Evolutionary conservation across 345 rosid genomes (phyloP), one percentile per base, ranked within the genome.

Genomic region (Litchi chinensis): DNA sequence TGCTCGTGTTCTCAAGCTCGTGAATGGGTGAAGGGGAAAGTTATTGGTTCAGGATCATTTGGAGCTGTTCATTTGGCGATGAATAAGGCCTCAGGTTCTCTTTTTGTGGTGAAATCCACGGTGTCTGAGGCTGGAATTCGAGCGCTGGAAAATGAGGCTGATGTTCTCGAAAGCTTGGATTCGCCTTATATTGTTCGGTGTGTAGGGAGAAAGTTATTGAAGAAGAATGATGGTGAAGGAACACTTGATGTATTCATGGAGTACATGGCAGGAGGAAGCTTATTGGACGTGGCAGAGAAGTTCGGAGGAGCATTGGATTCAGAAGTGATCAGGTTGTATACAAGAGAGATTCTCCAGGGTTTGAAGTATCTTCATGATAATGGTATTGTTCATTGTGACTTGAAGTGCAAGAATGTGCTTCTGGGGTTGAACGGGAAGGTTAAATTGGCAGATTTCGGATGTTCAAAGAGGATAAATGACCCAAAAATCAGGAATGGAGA

Each of bases 371-470:
- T 88, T 11, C 91, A 78, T 41, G 71, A 65, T 56, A 75, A 88
- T 1, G 81, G 83, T 48, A 80, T 88, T 10, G 86, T 75, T 39
- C 88, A 85, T 48, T 76, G 88, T 71, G 88, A 88, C 68, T 52
- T 86, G 59, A 85, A 88, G 67, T 79, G 87, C 79, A 84, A 81
- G 62, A 84, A 84, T 28, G 77, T 84, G 72, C 85, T 84, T 0
- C 22, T 88, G 39, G 82, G 76, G 4, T 76, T 77, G 1, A 65
- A 68, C 0, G 89, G 86, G 8, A 77, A 71, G 6, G 52, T 86
- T 10, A 83, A 88, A 66, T 78, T 88, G 72, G 82, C 84, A 1
- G 91, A 86, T 78, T 84, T 85, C 1, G 86, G 89, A 59, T 83
- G 91, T 10, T 82, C 85, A 4, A 75, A 64, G 79, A 73, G 79